Evolutionary conservation across 371 early-diverging fungal species (phyloP).

Genomic region (Mucor mucedo): DNA sequence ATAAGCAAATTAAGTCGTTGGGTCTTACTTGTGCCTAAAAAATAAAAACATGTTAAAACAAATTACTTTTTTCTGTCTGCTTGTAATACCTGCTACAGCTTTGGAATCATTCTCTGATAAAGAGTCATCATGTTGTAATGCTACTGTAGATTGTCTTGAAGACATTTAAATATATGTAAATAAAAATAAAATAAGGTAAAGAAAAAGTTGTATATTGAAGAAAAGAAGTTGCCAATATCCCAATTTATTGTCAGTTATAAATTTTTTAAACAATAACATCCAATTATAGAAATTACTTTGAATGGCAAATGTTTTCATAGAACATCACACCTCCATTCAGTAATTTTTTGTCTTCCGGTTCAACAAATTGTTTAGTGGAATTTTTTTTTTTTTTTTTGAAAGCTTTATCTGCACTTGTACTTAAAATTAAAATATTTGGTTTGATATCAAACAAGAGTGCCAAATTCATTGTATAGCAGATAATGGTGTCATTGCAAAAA

Average conservation of each 20-base stretch:
- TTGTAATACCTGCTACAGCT: slow-evolving; percentile 10
- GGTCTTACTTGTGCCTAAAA: slow-evolving; percentile 25
- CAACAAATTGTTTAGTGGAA: too few species aligned
- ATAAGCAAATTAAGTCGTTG: background rate
- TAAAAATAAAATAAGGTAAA: background rate
- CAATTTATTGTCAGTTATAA: background rate
- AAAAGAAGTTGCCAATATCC: background rate
- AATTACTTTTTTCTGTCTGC: background rate
- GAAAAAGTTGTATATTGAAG: background rate
- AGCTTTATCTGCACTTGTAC: too few species aligned
- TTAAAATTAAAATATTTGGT: too few species aligned
- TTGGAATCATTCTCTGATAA: slow-evolving; percentile 19
- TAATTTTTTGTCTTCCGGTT: too few species aligned
- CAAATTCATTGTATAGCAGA: too few species aligned
- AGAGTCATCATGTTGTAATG: slow-evolving; percentile 12
- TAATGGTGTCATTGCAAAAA: too few species aligned
- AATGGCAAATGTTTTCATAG: too few species aligned
- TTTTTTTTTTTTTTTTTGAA: too few species aligned
- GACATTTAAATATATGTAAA: background rate
- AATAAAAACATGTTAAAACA: slow-evolving; percentile 3
- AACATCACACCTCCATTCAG: too few species aligned
- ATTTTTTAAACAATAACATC: too few species aligned
- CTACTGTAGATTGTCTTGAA: slow-evolving; percentile 12
- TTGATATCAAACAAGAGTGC: too few species aligned
- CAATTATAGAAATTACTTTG: too few species aligned